Conservation (phyloP, 805 yeast species). For the Maudiozyma serrabonitensis region DNA sequence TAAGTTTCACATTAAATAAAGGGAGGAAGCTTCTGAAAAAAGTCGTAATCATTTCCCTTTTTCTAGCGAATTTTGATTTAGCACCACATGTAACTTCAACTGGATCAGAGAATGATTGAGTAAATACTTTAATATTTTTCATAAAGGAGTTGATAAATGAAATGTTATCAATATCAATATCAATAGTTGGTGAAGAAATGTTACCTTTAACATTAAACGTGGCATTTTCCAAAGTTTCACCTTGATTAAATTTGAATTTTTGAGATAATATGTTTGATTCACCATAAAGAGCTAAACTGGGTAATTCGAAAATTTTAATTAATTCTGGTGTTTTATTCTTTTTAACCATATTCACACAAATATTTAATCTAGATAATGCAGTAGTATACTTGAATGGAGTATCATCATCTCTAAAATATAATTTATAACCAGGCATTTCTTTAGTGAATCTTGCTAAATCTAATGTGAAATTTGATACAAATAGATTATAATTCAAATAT, state of each 20-base stretch:
- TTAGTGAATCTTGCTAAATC: slow-evolving; percentile 23
- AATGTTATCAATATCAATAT: slow-evolving; percentile 33
- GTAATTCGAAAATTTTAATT: slow-evolving; percentile 27
- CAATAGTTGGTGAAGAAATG: slow-evolving; percentile 37
- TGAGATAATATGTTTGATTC: slow-evolving; percentile 33
- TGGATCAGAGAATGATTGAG: slow-evolving; percentile 11
- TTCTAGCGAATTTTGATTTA: background rate
- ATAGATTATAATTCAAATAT: slow-evolving; percentile 15
- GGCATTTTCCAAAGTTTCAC: slow-evolving; percentile 22
- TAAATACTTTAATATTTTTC: slow-evolving; percentile 22
- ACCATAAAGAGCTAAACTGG: slow-evolving; percentile 31
- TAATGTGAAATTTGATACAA: slow-evolving; percentile 19
- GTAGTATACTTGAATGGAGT: slow-evolving; percentile 33
- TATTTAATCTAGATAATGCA: slow-evolving; percentile 31
- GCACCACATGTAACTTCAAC: slow-evolving; percentile 3
- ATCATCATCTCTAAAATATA: slow-evolving; percentile 33
- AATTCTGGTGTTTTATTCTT: slow-evolving; percentile 5
- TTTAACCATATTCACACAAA: slow-evolving; percentile 22
- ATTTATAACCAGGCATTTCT: slow-evolving; percentile 39
- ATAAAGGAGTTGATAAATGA: slow-evolving; percentile 29
- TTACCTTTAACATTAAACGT: slow-evolving; percentile 31
- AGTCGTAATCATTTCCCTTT: slow-evolving; percentile 4
- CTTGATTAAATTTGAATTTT: slow-evolving; percentile 22
- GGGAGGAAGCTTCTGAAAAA: slow-evolving; percentile 27
- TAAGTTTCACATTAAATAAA: slow-evolving; percentile 27